phyloP scores from a whole-genome alignment of 345 rosid species.

The Ailanthus altissimus region DNA sequence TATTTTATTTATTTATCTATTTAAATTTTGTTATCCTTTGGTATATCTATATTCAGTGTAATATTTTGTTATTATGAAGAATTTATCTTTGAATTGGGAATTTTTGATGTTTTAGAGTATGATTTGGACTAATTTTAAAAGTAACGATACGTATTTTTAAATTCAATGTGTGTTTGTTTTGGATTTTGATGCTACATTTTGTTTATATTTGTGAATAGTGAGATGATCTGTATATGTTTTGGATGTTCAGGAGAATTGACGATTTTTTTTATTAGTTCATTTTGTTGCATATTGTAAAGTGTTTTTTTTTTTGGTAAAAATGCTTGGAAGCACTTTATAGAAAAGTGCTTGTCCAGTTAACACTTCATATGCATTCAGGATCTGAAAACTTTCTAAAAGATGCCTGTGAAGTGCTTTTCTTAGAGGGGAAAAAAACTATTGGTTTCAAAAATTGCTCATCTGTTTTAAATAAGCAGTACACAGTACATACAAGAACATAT shows the following conservation, averaged over 20 bases:
- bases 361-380: background rate
- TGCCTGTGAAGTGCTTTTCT: background rate
- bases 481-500: background rate
- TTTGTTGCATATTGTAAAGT: background rate
- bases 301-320: background rate
- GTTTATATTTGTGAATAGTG: background rate
- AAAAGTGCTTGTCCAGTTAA: background rate
- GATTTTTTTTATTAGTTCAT: background rate
- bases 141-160: background rate
- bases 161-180: background rate
- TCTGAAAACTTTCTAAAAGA: background rate
- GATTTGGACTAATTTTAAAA: conserved; percentile 8
- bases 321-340: background rate
- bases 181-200: background rate
- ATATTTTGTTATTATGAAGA: background rate
- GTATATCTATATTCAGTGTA: background rate
- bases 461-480: background rate
- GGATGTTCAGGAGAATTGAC: background rate
- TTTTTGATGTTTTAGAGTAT: conserved; percentile 8
- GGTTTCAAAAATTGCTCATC: background rate
- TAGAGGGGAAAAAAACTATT: background rate
- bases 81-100: background rate
- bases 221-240: background rate
- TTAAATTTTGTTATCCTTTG: background rate
- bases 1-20: conserved; percentile 33